These are phyloP conservation scores for Polysphondylium violaceum DNA, from an alignment of 78 protist species.

Conservation along the genomic window DNA sequence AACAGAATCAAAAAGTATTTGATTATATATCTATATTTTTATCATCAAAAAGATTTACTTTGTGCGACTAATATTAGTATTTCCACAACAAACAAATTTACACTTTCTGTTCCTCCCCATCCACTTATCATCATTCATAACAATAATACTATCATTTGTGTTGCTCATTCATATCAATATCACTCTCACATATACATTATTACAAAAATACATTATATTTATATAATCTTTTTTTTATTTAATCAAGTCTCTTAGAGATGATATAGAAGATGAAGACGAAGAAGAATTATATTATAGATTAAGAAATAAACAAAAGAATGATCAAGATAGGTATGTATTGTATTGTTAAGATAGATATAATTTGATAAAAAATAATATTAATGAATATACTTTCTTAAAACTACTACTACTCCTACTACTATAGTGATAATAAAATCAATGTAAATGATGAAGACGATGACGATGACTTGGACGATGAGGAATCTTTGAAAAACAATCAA, in stretches of 20 bases:
- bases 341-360: not conserved
- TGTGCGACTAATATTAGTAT: too few relatives aligned
- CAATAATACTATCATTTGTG: not conserved
- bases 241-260: conserved; percentile 49
- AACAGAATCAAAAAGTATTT: not conserved
- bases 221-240: not conserved
- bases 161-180: not conserved
- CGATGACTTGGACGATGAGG: conserved; percentile 38
- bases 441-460: conserved; percentile 11
- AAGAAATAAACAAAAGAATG: conserved; percentile 26
- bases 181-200: not conserved
- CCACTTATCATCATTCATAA: not conserved
- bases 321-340: not conserved
- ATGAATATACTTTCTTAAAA: not conserved
- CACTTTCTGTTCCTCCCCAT: conserved; percentile 12
- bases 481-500: conserved; percentile 7
- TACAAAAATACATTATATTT: not conserved
- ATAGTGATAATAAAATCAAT: not conserved
- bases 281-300: conserved; percentile 46
- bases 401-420: not conserved
- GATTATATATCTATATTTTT: not conserved
- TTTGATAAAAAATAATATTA: too few relatives aligned
- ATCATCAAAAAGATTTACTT: not conserved
- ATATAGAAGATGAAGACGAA: conserved; percentile 70
- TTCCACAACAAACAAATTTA: too few relatives aligned